phyloP scores from a whole-genome alignment of 2,329 filamentous ascomycete genomes.

The Diaporthe sp. region DNA sequence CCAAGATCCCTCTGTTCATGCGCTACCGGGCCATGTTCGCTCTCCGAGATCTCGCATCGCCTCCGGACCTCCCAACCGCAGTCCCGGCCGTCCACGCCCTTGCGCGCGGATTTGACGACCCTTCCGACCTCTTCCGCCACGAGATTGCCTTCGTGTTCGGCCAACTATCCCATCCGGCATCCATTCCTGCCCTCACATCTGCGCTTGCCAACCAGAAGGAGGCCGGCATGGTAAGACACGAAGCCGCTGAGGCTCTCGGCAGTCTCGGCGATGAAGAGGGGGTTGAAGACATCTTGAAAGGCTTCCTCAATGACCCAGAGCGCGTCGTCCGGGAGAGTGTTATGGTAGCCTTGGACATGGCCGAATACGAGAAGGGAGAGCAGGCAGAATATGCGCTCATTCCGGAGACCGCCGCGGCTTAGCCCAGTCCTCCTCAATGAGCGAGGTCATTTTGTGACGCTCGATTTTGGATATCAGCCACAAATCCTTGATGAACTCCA shows the following conservation, averaged over 20 bases:
- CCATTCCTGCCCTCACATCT: conserved; percentile 86
- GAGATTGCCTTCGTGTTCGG: conserved; percentile 99
- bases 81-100: conserved; percentile 88
- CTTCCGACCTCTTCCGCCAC: conserved; percentile 93
- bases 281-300: conserved; percentile 85
- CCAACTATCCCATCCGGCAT: conserved; percentile 95
- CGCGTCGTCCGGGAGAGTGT: conserved; percentile 95
- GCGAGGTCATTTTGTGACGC: conserved; percentile 4
- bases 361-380: conserved; percentile 91
- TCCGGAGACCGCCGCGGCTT: conserved; percentile 67
- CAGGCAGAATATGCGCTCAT: conserved; percentile 93
- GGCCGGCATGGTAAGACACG: conserved; percentile 96
- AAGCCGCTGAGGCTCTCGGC: conserved; percentile 95
- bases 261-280: conserved; percentile 94
- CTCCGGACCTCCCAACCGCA: conserved; percentile 89
- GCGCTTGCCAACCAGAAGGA: conserved; percentile 84
- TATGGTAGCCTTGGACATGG: conserved; percentile 96
- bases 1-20: conserved; percentile 82
- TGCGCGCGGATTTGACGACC: conserved; percentile 85
- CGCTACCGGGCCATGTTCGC: conserved; percentile 99
- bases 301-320: conserved; percentile 90
- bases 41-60: conserved; percentile 92
- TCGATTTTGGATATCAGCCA: neutral
- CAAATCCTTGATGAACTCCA: conserved; percentile 6
- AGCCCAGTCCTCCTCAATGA: neutral